Conservation (phyloP, 306 rosid genomes). For the Prunus armeniaca region DNA sequence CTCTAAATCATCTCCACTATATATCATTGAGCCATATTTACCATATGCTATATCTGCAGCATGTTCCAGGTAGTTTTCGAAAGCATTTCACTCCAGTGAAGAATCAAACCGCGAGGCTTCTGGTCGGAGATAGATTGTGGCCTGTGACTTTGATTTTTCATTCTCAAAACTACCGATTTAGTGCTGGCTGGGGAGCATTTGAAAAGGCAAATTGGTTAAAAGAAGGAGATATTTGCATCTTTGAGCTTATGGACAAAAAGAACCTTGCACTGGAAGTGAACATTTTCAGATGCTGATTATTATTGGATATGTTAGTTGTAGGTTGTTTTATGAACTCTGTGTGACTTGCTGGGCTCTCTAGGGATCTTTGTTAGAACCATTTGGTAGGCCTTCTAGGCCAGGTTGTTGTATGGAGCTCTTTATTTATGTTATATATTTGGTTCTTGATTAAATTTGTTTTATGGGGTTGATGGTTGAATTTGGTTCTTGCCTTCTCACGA, state of each 20-base stretch:
- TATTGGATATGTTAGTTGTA: too few relatives aligned
- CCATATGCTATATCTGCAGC: background rate
- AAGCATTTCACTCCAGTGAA: background rate
- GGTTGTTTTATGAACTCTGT: too few relatives aligned
- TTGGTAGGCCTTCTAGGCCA: too few relatives aligned
- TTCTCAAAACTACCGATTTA: background rate
- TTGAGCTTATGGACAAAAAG: background rate
- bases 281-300: background rate
- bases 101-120: conserved; percentile 11
- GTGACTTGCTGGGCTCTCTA: too few relatives aligned
- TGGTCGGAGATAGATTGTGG: conserved; percentile 6
- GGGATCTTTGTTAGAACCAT: too few relatives aligned
- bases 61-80: background rate
- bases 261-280: background rate
- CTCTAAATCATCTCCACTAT: too few relatives aligned
- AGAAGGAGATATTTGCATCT: background rate
- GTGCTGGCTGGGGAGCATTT: background rate
- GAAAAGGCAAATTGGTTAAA: background rate
- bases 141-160: background rate
- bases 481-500: too few relatives aligned
- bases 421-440: too few relatives aligned
- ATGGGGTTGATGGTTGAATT: too few relatives aligned
- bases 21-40: too few relatives aligned
- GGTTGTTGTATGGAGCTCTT: too few relatives aligned
- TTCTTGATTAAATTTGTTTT: too few relatives aligned